These are phyloP conservation scores for Aegilops sharonensis DNA, from an alignment of 176 grass and related monocot genomes.

Conservation along the genomic window DNA sequence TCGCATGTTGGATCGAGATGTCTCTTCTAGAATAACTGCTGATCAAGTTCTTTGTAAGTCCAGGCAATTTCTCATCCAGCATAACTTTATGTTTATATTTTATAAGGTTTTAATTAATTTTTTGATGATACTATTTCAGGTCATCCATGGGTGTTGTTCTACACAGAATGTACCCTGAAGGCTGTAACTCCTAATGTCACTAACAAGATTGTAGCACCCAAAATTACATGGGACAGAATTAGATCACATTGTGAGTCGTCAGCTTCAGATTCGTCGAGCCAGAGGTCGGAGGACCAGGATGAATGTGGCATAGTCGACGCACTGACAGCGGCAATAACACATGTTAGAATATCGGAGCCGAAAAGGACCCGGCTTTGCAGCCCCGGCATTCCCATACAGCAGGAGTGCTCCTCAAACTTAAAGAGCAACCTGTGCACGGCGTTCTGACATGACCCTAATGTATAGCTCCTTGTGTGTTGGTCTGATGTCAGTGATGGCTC, in stretches of 20 bases:
- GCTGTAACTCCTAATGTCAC: slow-evolving; percentile 41
- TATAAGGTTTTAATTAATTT: neutral
- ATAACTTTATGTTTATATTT: neutral
- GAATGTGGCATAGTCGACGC: slow-evolving; percentile 68
- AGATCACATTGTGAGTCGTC: slow-evolving; percentile 38
- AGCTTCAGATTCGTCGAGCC: slow-evolving; percentile 39
- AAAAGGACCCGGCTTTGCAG: slow-evolving; percentile 63
- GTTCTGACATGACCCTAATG: slow-evolving; percentile 42
- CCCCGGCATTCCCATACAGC: slow-evolving; percentile 48
- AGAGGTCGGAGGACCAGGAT: slow-evolving; percentile 49
- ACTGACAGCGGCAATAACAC: slow-evolving; percentile 64
- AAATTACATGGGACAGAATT: slow-evolving; percentile 40
- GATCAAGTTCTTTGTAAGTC: slow-evolving; percentile 75
- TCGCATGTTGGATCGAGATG: slow-evolving; percentile 78
- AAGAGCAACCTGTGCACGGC: slow-evolving; percentile 76
- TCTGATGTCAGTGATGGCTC: slow-evolving; percentile 6
- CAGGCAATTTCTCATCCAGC: neutral
- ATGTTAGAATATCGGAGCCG: slow-evolving; percentile 64
- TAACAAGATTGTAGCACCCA: slow-evolving; percentile 44
- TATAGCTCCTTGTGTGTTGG: slow-evolving; percentile 37
- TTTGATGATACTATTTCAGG: slow-evolving; percentile 48
- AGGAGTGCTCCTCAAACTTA: slow-evolving; percentile 63
- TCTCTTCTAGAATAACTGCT: slow-evolving; percentile 58
- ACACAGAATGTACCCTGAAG: slow-evolving; percentile 58
- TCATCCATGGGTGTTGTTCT: slow-evolving; percentile 79